Evolutionary conservation across 2,329 filamentous ascomycete genomes (phyloP).

Genomic region (Xylariaceae sp.): DNA sequence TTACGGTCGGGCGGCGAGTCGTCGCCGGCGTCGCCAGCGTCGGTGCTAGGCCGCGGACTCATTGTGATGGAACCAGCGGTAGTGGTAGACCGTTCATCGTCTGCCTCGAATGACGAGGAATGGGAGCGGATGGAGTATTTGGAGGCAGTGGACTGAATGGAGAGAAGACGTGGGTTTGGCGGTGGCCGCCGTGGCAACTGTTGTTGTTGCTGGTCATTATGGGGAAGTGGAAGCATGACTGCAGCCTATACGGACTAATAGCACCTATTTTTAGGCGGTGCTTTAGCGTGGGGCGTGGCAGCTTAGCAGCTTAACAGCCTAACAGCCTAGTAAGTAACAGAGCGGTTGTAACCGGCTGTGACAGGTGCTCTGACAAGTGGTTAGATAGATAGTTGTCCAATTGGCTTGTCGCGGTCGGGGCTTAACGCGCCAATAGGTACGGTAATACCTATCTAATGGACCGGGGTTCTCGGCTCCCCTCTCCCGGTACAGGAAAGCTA

Average conservation of each 20-base stretch:
- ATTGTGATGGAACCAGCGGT: slow-evolving; percentile 36
- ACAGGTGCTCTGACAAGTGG: too few species aligned
- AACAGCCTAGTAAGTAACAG: too few species aligned
- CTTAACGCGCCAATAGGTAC: too few species aligned
- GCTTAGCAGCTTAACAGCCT: too few species aligned
- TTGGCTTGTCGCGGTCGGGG: too few species aligned
- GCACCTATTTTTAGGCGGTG: background rate
- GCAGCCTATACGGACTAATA: background rate
- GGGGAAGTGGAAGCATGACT: slow-evolving; percentile 36
- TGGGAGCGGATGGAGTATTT: slow-evolving; percentile 54
- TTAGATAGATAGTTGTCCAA: too few species aligned
- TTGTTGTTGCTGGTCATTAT: slow-evolving; percentile 28
- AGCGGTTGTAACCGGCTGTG: too few species aligned
- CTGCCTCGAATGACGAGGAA: slow-evolving; percentile 61
- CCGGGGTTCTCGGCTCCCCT: too few species aligned
- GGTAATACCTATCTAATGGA: too few species aligned
- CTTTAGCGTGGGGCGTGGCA: too few species aligned
- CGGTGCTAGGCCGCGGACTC: slow-evolving; percentile 35
- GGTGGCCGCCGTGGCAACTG: slow-evolving; percentile 32
- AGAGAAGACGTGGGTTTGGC: slow-evolving; percentile 42
- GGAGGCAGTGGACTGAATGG: slow-evolving; percentile 45
- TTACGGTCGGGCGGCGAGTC: slow-evolving; percentile 38
- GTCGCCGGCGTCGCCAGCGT: slow-evolving; percentile 35
- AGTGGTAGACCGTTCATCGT: slow-evolving; percentile 58
- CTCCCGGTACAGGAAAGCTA: too few species aligned